Evolutionary conservation across 108 stramenopile species (phyloP), one percentile per base, ranked within the genome.

Genomic region (Fragilariopsis cylindrus): DNA sequence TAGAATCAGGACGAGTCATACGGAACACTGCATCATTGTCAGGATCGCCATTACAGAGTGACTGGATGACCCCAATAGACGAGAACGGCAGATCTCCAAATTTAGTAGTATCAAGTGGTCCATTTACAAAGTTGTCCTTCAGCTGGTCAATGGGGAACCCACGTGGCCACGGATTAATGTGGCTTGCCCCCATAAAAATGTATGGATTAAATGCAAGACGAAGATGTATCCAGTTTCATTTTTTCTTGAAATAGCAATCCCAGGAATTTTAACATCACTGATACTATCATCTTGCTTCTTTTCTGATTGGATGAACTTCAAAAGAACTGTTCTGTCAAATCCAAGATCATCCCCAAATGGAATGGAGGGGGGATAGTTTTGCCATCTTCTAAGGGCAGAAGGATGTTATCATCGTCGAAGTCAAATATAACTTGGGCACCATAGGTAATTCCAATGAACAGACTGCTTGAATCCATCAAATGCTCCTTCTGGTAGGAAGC

Each of bases 11-110:
- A 21, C 57, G 49, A 18, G 77, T 79, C 45, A 90, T 52, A 15
- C 87, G 71, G 62, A 84, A 82, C 12, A 88, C 71, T 1, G 89
- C 87, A 72, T 90, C 87, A 19, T 84, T 80, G 45, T 88, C 89
- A 0, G 88, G 88, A 70, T 89, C 75, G 46, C 73, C 75, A 60
- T 86, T 72, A 5, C 83, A 80, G 3, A 81, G 71, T 54, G 42
- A 71, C 71, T 90, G 89, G 30, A 88, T 69, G 7, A 87, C 5
- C 6, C 57, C 83, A 52, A 16, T 55, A 21, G 5, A 58, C 18
- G 47, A 39, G 40, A 15, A 44, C 5, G 4, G 4, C 3, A 44
- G 4, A 30, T 71, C n/a, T 18, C 7, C 11, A 9, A 55, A 12
- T 43, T 57, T 53, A 52, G 40, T 54, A 40, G 45, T 21, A 77